A percentile compares a stretch with the other conserved stretches of the same genome.
These are phyloP conservation scores for Plasmodium vivax DNA, from an alignment of 169 alveolate genomes.

Conservation along the genomic window DNA sequence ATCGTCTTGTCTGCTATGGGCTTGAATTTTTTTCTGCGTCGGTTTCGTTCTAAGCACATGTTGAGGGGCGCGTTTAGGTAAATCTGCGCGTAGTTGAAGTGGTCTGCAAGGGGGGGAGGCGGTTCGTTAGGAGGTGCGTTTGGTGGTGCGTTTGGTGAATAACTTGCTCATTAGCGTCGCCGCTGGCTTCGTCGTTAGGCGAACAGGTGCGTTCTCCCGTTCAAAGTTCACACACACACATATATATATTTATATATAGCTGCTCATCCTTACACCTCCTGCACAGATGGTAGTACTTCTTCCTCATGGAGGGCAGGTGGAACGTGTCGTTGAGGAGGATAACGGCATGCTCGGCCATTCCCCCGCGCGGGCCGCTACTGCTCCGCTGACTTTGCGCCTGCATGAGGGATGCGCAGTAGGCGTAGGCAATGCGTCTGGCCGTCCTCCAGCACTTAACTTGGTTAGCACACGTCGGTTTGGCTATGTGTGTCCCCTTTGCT, in stretches of 20 bases:
- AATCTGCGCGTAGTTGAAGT: slow-evolving; percentile 23
- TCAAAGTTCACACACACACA: neutral
- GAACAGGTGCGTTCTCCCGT: neutral
- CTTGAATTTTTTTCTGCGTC: slow-evolving; percentile 42
- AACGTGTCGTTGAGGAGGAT: slow-evolving; percentile 59
- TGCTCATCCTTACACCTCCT: slow-evolving; percentile 20
- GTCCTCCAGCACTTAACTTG: slow-evolving; percentile 43
- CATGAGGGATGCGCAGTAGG: slow-evolving; percentile 22
- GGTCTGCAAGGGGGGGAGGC: slow-evolving; percentile 8
- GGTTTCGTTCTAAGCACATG: slow-evolving; percentile 22
- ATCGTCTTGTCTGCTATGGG: slow-evolving; percentile 34
- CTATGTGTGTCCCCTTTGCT: neutral
- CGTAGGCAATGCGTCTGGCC: slow-evolving; percentile 58
- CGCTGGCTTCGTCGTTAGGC: neutral
- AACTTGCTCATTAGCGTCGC: neutral
- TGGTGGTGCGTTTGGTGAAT: neutral
- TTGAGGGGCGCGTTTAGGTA: slow-evolving; percentile 24
- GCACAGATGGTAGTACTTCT: slow-evolving; percentile 25
- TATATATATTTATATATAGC: neutral
- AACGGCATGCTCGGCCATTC: neutral
- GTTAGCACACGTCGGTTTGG: slow-evolving; percentile 9
- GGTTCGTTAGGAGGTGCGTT: neutral
- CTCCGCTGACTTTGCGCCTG: neutral
- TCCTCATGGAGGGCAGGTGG: slow-evolving; percentile 72
- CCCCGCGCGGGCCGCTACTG: neutral